These are phyloP conservation scores for Kodamaea fungicola DNA, from an alignment of 1,139 yeast species.

Conservation along the genomic window DNA sequence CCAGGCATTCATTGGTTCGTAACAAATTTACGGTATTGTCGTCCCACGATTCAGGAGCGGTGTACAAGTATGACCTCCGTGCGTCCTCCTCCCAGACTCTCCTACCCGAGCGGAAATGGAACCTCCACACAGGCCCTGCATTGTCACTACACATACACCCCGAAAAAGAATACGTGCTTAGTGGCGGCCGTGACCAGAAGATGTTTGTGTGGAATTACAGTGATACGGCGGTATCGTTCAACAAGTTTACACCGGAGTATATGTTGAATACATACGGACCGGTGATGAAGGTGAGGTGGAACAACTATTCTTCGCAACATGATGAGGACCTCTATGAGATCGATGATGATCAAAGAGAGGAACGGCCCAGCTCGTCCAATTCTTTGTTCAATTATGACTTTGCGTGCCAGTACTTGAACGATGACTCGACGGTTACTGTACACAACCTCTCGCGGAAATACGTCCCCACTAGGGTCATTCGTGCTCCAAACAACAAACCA, in stretches of 20 bases:
- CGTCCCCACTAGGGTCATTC: constrained; percentile 68
- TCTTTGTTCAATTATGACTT: constrained; percentile 53
- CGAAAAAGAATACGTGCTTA: constrained; percentile 70
- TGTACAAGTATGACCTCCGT: constrained; percentile 82
- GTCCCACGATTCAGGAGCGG: constrained; percentile 86
- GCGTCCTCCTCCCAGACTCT: constrained; percentile 10
- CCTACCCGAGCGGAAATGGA: constrained; percentile 67
- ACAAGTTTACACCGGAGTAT: constrained; percentile 57
- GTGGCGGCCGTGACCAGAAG: constrained; percentile 91
- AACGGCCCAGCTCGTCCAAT: constrained; percentile 12
- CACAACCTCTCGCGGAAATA: constrained; percentile 73
- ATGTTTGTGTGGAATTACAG: constrained; percentile 73
- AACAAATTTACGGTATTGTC: constrained; percentile 41
- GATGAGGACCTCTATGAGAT: constrained; percentile 7
- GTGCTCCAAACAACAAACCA: constrained; percentile 47
- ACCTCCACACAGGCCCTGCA: constrained; percentile 92
- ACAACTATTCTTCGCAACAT: constrained; percentile 24
- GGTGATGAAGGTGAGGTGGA: constrained; percentile 71
- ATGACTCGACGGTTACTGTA: constrained; percentile 69
- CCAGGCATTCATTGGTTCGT: constrained; percentile 42
- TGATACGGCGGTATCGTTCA: constrained; percentile 30
- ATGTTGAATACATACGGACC: constrained; percentile 77
- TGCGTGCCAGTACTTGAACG: constrained; percentile 75
- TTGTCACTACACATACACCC: constrained; percentile 88
- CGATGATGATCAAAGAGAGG: constrained; percentile 27